Conservation (phyloP, 352 stramenopile genomes). For the Saprolegnia parasitica region DNA sequence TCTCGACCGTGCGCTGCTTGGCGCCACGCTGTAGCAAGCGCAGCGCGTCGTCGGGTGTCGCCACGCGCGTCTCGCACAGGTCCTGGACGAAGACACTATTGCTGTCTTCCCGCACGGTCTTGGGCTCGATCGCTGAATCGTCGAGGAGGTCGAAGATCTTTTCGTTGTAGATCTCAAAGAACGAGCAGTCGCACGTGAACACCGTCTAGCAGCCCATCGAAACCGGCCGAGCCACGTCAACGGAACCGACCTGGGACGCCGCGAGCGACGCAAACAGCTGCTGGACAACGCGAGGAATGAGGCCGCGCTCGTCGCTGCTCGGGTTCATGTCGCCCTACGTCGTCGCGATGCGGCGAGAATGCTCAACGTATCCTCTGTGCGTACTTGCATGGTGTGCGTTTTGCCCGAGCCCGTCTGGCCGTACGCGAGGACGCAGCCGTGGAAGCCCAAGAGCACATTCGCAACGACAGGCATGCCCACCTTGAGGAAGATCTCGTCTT, state of each 20-base stretch:
- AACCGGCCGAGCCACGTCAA: background rate
- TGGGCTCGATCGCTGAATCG: constrained; percentile 46
- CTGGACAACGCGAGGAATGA: constrained; percentile 81
- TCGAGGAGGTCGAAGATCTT: constrained; percentile 86
- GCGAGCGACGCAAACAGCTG: constrained; percentile 66
- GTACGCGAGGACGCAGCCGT: constrained; percentile 88
- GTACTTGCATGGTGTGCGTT: constrained; percentile 86
- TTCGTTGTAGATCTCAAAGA: constrained; percentile 90
- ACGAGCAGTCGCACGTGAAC: constrained; percentile 64
- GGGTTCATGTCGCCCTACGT: constrained; percentile 23
- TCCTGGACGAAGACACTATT: constrained; percentile 76
- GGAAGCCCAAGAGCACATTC: constrained; percentile 80
- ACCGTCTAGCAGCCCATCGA: background rate
- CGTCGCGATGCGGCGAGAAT: background rate
- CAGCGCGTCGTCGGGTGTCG: constrained; percentile 57
- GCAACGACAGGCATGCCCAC: constrained; percentile 70
- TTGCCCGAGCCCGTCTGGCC: constrained; percentile 85
- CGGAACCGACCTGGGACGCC: constrained; percentile 53
- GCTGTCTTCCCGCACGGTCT: constrained; percentile 66
- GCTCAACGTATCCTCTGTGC: constrained; percentile 36
- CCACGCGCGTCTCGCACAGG: constrained; percentile 60
- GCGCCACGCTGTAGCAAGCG: constrained; percentile 68
- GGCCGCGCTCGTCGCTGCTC: constrained; percentile 37
- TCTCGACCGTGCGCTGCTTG: constrained; percentile 90
- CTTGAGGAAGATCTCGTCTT: constrained; percentile 79